Base-by-base conservation (phyloP, 2,329 filamentous ascomycete species). In the Stemphylium lycopersici region DNA sequence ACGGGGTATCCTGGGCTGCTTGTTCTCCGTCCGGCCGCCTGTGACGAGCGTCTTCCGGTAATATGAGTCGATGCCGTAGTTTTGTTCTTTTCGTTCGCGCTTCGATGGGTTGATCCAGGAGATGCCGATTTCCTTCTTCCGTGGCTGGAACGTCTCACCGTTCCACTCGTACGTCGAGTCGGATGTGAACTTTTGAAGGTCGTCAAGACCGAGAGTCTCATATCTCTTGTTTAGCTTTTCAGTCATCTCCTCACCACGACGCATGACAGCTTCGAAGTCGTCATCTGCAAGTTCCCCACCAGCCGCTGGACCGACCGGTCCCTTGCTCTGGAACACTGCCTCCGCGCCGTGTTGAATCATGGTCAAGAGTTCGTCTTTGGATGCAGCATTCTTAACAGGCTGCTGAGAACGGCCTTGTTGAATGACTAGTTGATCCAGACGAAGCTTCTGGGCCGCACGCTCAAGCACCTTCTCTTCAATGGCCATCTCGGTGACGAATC, bases 311-410 rank as follows among this genome's bases (percentile, higher is more conserved):
- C 86, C 88, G 11, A 84, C 84, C 2, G 84, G 81, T 20, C 87
- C 87, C 71, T 91, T 90, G 39, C 82, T 84, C 63, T 89, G 84
- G 78, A 99, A 98, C 0, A 99, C 90, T 63, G 90, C 91, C 73
- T 96, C 91, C n/a, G 96, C 95, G 57, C 95, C 95, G 69, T 99
- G 95, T 74, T 99, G 95, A 69, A 99, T 99, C 95, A 99, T 99
- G 59, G 87, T 95, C 39, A 99, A 81, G 37, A 99, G 84, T 70
- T 99, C 95, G 59, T 98, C 95, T 78, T 99, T 99, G 58, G 92
- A 96, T 0, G 93, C 91, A 6, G 93, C 91, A 43, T 90, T 90
- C 80, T 97, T 97, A 16, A 88, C 89, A 48, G 92, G 91, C 60
- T 89, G 90, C 74, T 98, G 95, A 43, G 93, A 89, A 59, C 95